Conservation (phyloP, 1,284 basidiomycete genomes). For the Heterobasidion occidentale region DNA sequence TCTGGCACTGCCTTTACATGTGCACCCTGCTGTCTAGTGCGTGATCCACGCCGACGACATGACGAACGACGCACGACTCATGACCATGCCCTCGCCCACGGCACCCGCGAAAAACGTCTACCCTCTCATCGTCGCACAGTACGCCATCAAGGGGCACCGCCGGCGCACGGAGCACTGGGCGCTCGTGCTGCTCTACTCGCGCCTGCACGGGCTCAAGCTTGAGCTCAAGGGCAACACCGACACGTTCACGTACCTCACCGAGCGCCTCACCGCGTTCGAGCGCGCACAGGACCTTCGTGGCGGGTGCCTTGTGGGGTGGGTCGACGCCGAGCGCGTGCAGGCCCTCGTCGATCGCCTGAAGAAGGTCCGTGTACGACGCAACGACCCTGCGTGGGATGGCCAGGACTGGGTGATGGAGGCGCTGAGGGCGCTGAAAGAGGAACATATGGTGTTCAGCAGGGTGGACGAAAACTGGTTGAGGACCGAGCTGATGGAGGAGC, state of each 20-base stretch:
- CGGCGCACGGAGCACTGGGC: conserved; percentile 23
- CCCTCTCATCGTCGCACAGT: conserved; percentile 23
- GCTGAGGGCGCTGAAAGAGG: not conserved
- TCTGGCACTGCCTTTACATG: too few species aligned
- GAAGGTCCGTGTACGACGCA: not conserved
- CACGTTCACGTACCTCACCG: conserved; percentile 16
- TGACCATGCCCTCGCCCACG: not conserved
- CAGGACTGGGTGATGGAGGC: not conserved
- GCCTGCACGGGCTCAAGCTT: conserved; percentile 14
- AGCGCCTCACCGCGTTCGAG: not conserved
- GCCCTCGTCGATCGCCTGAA: not conserved
- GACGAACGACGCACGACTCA: not conserved
- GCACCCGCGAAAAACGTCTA: not conserved
- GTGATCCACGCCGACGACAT: too few species aligned
- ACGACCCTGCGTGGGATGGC: not conserved
- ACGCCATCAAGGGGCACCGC: conserved; percentile 18
- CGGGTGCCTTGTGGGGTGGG: not conserved
- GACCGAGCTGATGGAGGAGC: not conserved
- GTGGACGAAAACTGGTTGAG: not conserved
- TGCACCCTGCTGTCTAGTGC: too few species aligned
- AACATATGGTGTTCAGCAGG: not conserved
- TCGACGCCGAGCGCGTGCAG: not conserved
- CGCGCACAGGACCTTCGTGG: not conserved
- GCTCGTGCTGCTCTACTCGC: conserved; percentile 16
- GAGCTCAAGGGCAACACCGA: conserved; percentile 20